Evolutionary conservation across 306 rosid genomes (phyloP), one percentile per base, ranked within the genome.

Genomic region (Styphnolobium japonicum): DNA sequence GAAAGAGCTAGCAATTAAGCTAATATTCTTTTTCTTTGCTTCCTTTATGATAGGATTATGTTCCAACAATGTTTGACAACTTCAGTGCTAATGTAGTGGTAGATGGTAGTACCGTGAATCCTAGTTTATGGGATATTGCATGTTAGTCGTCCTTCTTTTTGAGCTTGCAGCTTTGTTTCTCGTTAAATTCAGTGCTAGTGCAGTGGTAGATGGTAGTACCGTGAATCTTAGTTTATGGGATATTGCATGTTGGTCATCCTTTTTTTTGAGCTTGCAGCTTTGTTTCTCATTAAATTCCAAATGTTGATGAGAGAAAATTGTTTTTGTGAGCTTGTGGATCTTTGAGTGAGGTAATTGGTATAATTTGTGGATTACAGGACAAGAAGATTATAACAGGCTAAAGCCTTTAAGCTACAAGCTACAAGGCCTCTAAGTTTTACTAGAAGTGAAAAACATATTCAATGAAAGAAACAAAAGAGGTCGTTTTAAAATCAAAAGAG

Each of bases 341-440:
- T 25, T 23, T 49, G 52, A 29, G 22, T 22, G 60, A 23, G 33
- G 48, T 65, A 40, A 70, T 80, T 57, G 21, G 3, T 55, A 25
- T 33, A 52, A 70, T 61, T 42, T 67, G 48, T 29, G 72, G 22
- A 71, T 48, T 79, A 11, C 85, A 94, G 98, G 98, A 43, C 98
- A 94, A 72, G 98, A 94, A 81, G 98, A 94, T 84, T 94, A 94
- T 72, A 94, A 94, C 74, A 89, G 98, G 88, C 75, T 94, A 80
- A 94, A 97, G 91, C 98, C 98, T 61, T 86, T 94, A 77, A 94
- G 98, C 79, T 94, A 94, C 74, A 94, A n/a, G n/a, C n/a, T n/a
- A n/a, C n/a, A n/a, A n/a, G n/a, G n/a, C n/a, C n/a, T n/a, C n/a
- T n/a, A n/a, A n/a, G n/a, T n/a, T n/a, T n/a, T n/a, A n/a, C n/a